Evolutionary conservation across 345 rosid species (phyloP).

Genomic region (Lagerstroemia speciosa): DNA sequence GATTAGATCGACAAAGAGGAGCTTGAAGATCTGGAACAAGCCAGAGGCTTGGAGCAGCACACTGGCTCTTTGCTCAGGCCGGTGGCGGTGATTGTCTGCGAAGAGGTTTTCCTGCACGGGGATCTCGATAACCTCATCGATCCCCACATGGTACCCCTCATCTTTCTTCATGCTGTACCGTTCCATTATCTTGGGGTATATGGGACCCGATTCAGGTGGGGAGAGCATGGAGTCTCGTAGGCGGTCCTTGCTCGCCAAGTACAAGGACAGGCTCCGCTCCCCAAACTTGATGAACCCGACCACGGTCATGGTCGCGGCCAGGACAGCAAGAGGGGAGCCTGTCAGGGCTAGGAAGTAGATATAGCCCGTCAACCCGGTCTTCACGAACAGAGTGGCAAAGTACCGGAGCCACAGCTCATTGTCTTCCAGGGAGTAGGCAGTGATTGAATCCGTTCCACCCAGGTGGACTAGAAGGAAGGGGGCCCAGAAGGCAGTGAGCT

Average conservation of each 20-base stretch:
- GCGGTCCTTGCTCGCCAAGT: constrained; percentile 30
- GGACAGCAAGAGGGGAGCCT: constrained; percentile 7
- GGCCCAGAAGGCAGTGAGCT: constrained; percentile 20
- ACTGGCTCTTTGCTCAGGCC: background rate
- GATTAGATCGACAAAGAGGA: constrained; percentile 31
- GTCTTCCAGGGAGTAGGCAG: constrained; percentile 20
- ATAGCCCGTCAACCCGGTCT: constrained; percentile 17
- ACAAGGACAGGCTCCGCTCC: constrained; percentile 31
- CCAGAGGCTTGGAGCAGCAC: constrained; percentile 7
- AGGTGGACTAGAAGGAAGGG: constrained; percentile 27
- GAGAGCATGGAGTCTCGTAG: constrained; percentile 22
- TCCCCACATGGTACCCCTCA: background rate
- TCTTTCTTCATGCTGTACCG: constrained; percentile 6
- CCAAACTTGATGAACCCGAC: constrained; percentile 35
- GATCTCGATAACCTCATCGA: constrained; percentile 1
- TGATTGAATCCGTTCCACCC: constrained; percentile 21
- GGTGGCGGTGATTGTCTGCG: no score
- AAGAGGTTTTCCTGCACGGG: background rate
- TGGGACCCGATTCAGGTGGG: constrained; percentile 20
- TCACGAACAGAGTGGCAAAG: constrained; percentile 11
- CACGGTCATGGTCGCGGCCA: constrained; percentile 19
- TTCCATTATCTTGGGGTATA: constrained; percentile 15
- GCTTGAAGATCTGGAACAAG: constrained; percentile 26
- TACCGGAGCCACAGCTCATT: constrained; percentile 24
- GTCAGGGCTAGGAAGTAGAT: constrained; percentile 24